These are phyloP conservation scores for Parietaria judaica DNA, from an alignment of 306 rosid species.

Conservation along the genomic window DNA sequence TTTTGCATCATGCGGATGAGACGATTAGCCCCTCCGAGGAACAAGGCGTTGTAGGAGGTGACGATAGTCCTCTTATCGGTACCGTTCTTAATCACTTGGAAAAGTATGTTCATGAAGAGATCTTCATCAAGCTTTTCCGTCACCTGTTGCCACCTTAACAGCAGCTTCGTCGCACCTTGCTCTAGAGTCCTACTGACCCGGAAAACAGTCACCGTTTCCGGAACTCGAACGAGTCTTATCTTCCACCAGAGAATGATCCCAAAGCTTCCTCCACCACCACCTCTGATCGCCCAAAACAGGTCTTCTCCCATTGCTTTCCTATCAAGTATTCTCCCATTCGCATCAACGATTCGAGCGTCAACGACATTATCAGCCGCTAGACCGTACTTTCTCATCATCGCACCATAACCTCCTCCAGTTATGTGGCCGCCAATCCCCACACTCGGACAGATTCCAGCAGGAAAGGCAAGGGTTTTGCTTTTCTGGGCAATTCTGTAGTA, in stretches of 20 bases:
- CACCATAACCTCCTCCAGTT: conserved; percentile 1
- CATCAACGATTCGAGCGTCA: conserved; percentile 4
- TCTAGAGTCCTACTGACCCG: background rate
- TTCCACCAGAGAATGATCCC: conserved; percentile 23
- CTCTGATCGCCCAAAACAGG: conserved; percentile 5
- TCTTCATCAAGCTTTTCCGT: conserved; percentile 20
- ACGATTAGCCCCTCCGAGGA: background rate
- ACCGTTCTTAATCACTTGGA: background rate
- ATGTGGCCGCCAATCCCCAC: conserved; percentile 2
- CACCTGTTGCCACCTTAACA: conserved; percentile 15
- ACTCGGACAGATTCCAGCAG: conserved; percentile 2
- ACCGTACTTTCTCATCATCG: conserved; percentile 5
- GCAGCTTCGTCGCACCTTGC: conserved; percentile 12
- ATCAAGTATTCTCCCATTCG: background rate
- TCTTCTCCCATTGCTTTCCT: conserved; percentile 5
- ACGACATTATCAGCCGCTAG: conserved; percentile 3
- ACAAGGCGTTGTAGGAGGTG: background rate
- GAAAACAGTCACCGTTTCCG: conserved; percentile 18
- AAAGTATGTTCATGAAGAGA: conserved; percentile 4
- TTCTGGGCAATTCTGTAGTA: conserved; percentile 4
- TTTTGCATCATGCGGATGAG: background rate
- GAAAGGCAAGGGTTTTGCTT: conserved; percentile 1
- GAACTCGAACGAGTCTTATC: conserved; percentile 23
- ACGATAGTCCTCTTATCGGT: background rate
- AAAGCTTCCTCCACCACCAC: conserved; percentile 6